Percentiles rank a stretch among this genome's conserved stretches.
Evolutionary conservation across 106 monocot genomes (phyloP).

Genomic region (Acorus calamus): DNA sequence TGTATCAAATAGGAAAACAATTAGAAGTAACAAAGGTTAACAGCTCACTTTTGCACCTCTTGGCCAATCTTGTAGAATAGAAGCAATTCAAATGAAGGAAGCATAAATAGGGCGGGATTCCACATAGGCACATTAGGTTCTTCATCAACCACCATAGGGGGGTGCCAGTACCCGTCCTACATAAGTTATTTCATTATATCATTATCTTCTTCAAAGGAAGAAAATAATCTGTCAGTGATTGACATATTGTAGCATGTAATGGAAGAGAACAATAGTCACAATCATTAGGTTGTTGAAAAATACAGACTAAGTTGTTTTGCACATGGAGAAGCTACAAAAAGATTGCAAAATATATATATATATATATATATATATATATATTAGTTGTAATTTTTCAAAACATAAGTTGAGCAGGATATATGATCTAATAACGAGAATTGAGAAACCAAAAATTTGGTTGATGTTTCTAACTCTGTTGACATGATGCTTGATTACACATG

Average conservation of each 20-base stretch:
- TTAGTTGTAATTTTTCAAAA: no score
- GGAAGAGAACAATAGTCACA: background rate
- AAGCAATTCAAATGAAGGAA: conserved; percentile 73
- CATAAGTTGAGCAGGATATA: no score
- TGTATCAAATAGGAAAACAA: background rate
- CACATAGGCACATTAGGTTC: conserved; percentile 75
- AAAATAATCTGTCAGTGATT: background rate
- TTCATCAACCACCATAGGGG: conserved; percentile 64
- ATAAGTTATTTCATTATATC: background rate
- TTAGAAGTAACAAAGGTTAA: background rate
- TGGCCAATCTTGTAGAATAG: conserved; percentile 91
- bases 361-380: no score
- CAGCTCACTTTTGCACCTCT: conserved; percentile 77
- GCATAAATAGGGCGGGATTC: conserved; percentile 92
- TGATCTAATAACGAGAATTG: no score
- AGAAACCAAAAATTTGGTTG: no score
- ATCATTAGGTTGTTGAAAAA: no score
- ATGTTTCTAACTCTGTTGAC: no score
- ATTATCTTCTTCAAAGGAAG: background rate
- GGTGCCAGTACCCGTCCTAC: conserved; percentile 68
- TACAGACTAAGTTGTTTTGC: no score
- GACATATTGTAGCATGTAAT: background rate
- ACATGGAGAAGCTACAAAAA: no score
- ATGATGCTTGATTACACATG: no score
- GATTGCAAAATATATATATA: no score